Evolutionary conservation across 768 basidiomycete genomes (phyloP).

Genomic region (Lactifluus piperatus): DNA sequence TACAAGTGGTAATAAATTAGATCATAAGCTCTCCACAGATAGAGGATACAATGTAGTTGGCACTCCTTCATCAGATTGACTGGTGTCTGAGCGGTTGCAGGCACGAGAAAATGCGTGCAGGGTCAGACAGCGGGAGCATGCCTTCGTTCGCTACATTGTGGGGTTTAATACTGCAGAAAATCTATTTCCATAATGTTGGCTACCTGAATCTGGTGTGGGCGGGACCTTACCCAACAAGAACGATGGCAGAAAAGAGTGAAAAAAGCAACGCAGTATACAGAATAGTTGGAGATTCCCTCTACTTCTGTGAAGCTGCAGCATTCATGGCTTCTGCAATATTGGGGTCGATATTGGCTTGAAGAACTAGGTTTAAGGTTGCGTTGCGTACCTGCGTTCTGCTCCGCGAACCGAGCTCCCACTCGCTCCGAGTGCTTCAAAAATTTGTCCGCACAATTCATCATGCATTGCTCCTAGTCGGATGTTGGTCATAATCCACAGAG

Average conservation of each 20-base stretch:
- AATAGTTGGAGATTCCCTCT: neutral
- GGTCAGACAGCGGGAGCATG: neutral
- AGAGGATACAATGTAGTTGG: neutral
- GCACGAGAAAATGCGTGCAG: neutral
- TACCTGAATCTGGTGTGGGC: neutral
- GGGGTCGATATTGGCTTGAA: neutral
- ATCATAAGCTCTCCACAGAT: neutral
- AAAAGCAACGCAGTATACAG: neutral
- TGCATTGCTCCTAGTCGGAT: slow-evolving; percentile 64
- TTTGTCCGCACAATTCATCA: slow-evolving; percentile 93
- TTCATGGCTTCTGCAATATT: slow-evolving; percentile 34
- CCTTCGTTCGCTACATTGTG: neutral
- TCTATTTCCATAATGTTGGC: neutral
- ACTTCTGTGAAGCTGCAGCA: slow-evolving; percentile 27
- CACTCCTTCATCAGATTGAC: neutral
- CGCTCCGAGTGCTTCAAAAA: slow-evolving; percentile 95
- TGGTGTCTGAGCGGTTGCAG: neutral
- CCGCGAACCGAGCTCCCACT: slow-evolving; percentile 86
- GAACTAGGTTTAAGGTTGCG: neutral
- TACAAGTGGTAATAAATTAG: neutral
- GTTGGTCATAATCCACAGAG: slow-evolving; percentile 3
- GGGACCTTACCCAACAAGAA: neutral
- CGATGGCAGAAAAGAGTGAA: neutral
- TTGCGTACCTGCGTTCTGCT: slow-evolving; percentile 78
- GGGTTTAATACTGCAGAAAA: neutral